Percentiles rank a stretch among this genome's conserved stretches.
These are phyloP conservation scores for Elongisporangium prolatum DNA, from an alignment of 352 stramenopile species.

Conservation along the genomic window DNA sequence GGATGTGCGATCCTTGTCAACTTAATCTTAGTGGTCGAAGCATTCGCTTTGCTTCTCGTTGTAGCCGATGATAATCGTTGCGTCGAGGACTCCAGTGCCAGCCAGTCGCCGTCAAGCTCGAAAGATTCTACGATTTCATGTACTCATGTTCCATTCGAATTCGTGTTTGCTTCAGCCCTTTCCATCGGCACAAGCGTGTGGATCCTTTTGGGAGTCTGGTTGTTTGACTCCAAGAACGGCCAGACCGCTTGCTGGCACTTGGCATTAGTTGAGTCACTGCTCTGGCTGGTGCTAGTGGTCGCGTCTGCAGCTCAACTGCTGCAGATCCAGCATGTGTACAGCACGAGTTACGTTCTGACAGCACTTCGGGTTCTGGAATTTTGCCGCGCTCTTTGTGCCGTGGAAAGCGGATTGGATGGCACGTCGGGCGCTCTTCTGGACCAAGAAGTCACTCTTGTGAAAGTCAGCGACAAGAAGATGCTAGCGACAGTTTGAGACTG, in stretches of 20 bases:
- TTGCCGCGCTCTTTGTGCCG: neutral
- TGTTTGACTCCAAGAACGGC: neutral
- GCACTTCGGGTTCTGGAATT: neutral
- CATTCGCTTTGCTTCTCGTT: neutral
- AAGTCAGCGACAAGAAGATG: neutral
- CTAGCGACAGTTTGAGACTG: neutral
- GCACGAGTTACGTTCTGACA: neutral
- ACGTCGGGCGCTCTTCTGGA: neutral
- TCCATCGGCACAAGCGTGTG: neutral
- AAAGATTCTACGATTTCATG: neutral
- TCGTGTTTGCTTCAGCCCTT: neutral
- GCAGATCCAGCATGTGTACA: neutral
- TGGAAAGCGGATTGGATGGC: neutral
- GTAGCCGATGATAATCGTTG: neutral
- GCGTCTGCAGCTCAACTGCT: neutral
- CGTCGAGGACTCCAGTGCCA: neutral
- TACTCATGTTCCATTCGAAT: neutral
- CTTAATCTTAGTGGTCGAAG: neutral
- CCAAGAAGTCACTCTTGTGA: neutral
- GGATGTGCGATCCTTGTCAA: neutral
- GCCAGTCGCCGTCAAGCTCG: neutral
- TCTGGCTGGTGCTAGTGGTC: neutral
- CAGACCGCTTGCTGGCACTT: neutral
- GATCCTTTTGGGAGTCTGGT: neutral
- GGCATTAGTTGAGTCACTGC: neutral